A percentile compares a stretch with the other conserved stretches of the same genome.
Evolutionary conservation across 192 early-diverging fungal genomes (phyloP).

Genomic region (Obelidium mucronatum): DNA sequence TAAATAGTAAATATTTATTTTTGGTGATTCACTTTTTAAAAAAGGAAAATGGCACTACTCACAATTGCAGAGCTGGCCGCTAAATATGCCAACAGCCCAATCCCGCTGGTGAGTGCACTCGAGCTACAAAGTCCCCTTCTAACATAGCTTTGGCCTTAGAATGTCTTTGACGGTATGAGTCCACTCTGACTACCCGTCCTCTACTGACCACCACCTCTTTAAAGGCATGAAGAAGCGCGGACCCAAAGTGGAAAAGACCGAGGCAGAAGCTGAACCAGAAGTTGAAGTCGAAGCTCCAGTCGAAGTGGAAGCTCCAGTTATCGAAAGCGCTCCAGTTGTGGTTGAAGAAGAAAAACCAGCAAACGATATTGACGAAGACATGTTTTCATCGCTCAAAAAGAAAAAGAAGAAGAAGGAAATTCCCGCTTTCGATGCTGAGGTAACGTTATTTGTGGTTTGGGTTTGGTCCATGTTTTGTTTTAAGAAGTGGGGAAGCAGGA

Average conservation of each 20-base stretch:
- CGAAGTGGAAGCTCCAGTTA: not conserved
- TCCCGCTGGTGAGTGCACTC: not conserved
- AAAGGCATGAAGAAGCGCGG: constrained; percentile 15
- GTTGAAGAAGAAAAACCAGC: too few relatives aligned
- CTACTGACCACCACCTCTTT: not conserved
- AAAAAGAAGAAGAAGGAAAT: constrained; percentile 86
- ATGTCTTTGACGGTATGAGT: constrained; percentile 6
- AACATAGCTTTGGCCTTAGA: not conserved
- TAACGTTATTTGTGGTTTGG: constrained; percentile 12
- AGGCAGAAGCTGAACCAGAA: not conserved
- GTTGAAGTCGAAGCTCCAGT: not conserved
- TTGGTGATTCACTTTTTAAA: not conserved
- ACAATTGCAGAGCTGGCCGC: constrained; percentile 2
- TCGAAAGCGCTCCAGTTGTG: not conserved
- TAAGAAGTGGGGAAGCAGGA: constrained; percentile 43
- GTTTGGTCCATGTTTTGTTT: not conserved
- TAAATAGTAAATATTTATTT: not conserved
- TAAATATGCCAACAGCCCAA: not conserved
- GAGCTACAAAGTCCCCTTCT: not conserved
- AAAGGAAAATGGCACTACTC: not conserved
- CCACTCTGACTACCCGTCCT: not conserved
- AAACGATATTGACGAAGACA: constrained; percentile 25
- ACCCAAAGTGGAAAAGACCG: not conserved
- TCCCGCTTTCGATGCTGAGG: constrained; percentile 51
- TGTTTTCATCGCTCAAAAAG: constrained; percentile 76